Percentiles rank a stretch among this genome's conserved stretches.
Evolutionary conservation across 345 rosid species (phyloP).

Genomic region (Euphorbia peplus): DNA sequence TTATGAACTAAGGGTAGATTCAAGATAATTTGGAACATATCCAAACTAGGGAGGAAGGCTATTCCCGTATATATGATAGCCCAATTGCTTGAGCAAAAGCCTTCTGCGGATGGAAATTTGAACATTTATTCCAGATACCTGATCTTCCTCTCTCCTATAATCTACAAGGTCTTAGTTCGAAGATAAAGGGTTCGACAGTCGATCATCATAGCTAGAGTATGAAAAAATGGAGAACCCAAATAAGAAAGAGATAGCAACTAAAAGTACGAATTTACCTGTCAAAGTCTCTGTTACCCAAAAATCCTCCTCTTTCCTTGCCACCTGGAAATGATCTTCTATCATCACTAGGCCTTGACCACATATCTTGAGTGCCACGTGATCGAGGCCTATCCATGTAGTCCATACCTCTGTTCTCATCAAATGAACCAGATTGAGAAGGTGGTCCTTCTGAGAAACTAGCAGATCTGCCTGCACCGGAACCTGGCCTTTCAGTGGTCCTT

Average conservation of each 20-base stretch:
- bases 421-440: slow-evolving; percentile 72
- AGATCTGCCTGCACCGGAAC: slow-evolving; percentile 72
- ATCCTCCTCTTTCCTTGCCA: slow-evolving; percentile 84
- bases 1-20: neutral
- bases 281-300: slow-evolving; percentile 58
- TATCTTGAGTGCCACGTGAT: slow-evolving; percentile 71
- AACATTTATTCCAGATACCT: neutral
- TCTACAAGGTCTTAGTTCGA: neutral
- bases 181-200: neutral
- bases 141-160: neutral
- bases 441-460: slow-evolving; percentile 67
- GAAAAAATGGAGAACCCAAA: neutral
- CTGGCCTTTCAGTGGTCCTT: slow-evolving; percentile 69
- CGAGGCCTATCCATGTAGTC: slow-evolving; percentile 75
- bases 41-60: neutral
- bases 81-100: neutral
- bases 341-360: slow-evolving; percentile 61
- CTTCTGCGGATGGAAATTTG: neutral
- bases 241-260: neutral
- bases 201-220: neutral
- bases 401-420: slow-evolving; percentile 59
- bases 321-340: slow-evolving; percentile 78
- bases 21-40: neutral
- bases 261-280: slow-evolving; percentile 54
- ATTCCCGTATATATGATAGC: neutral